These are phyloP conservation scores for Cyclotella atomus DNA, from an alignment of 108 stramenopile species.

Conservation along the genomic window DNA sequence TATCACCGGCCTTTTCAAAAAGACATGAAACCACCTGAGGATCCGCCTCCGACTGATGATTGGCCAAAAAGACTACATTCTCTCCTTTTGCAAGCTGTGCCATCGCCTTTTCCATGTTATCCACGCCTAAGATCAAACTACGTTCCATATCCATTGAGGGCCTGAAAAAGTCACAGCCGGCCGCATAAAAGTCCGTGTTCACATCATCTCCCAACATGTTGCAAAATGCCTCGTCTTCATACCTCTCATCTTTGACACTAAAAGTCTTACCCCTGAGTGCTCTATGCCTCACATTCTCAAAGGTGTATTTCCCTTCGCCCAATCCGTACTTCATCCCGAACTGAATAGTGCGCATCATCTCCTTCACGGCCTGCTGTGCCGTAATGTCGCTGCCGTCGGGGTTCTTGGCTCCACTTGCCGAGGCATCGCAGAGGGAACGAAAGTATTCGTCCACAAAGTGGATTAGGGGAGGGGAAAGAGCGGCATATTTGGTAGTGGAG, in stretches of 20 bases:
- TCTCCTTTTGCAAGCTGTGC: constrained; percentile 79
- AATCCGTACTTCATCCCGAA: constrained; percentile 76
- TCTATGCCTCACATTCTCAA: constrained; percentile 67
- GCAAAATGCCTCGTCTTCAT: constrained; percentile 30
- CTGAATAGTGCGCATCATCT: constrained; percentile 65
- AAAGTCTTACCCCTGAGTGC: constrained; percentile 69
- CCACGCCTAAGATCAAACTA: constrained; percentile 75
- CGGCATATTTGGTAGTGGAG: constrained; percentile 9
- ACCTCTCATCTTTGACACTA: constrained; percentile 48
- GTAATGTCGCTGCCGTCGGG: constrained; percentile 39
- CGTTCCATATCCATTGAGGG: constrained; percentile 80
- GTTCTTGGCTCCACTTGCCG: constrained; percentile 28
- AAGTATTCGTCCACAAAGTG: constrained; percentile 87
- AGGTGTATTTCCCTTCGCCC: constrained; percentile 63
- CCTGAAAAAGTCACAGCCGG: constrained; percentile 94
- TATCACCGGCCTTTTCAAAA: constrained; percentile 69
- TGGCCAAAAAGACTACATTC: constrained; percentile 94
- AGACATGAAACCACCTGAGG: constrained; percentile 87
- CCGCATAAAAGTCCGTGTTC: constrained; percentile 76
- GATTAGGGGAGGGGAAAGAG: constrained; percentile 48
- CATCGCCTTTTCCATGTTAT: constrained; percentile 73
- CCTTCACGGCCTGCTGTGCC: constrained; percentile 41
- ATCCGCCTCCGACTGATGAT: constrained; percentile 97
- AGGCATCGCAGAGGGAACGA: constrained; percentile 48
- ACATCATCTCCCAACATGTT: constrained; percentile 35